Evolutionary conservation across 1,139 yeast species (phyloP), one percentile per base, ranked within the genome.

Genomic region (Suzukiozyma palmioleophila): DNA sequence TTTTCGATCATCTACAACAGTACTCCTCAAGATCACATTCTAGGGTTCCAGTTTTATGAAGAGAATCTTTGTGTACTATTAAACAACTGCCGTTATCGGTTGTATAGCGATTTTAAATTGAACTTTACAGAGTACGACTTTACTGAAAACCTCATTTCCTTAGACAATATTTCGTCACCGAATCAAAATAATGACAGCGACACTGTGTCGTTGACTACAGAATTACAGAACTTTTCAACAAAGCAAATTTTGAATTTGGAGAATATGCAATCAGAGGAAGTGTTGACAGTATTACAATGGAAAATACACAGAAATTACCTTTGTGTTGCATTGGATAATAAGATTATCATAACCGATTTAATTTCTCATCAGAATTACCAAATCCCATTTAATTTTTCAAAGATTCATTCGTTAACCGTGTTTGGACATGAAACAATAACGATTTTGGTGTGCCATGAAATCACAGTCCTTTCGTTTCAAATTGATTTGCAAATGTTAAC

Each of bases 31-130:
- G 73, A 75, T 8, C 76, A 86, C 38, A 66, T 77, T 1, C 75
- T 77, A 8, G 71, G 83, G 16, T 81, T 79, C 32, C 79, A 80
- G 24, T 71, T 70, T 46, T 41, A 77, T 57, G 77, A 40, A 43
- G 95, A 86, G 47, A 71, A 76, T 40, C 66, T 89, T 41, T 61
- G 84, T 14, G 76, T 88, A 8, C 75, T 87, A 0, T 60, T 84
- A 25, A 73, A 71, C 30, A 70, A 71, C 42, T 74, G 88, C 1
- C 66, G 69, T 28, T 77, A 76, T 32, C 65, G 96, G 44, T 65
- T 74, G 37, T 90, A 89, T 54, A 62, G 73, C 36, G 90, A 86
- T 49, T 79, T 85, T 45, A 77, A 77, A 27, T 87, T 88, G 4
- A 79, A 76, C 39, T 81, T 81, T 52, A 70, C 74, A 36, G 87